Evolutionary conservation across 2,329 filamentous ascomycete genomes (phyloP).

Genomic region (Xylaria digitata): DNA sequence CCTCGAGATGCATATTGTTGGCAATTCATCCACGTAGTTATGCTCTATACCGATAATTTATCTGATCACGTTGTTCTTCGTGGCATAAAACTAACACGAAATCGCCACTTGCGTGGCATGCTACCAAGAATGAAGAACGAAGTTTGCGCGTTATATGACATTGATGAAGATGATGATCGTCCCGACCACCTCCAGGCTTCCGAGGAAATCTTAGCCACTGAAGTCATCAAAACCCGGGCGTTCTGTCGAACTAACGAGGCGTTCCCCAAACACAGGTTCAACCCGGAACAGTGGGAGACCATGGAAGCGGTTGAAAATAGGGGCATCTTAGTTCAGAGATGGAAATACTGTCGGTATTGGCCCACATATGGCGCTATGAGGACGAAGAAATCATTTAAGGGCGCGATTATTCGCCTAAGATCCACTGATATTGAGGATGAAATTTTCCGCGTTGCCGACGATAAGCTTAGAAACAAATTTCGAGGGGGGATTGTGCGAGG

Average conservation of each 20-base stretch:
- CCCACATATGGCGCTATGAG: conserved; percentile 33
- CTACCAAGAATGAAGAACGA: conserved; percentile 57
- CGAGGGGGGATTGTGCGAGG: conserved; percentile 54
- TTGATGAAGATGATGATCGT: conserved; percentile 53
- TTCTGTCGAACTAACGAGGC: conserved; percentile 67
- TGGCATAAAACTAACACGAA: conserved; percentile 53
- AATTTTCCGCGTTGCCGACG: conserved; percentile 46
- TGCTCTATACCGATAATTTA: conserved; percentile 25
- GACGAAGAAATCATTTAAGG: conserved; percentile 16
- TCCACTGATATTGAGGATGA: conserved; percentile 43
- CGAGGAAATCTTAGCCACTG: conserved; percentile 55
- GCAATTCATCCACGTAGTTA: conserved; percentile 36
- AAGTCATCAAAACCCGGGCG: conserved; percentile 55
- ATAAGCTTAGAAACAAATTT: conserved; percentile 52
- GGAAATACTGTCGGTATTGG: conserved; percentile 56
- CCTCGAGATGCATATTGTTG: conserved; percentile 8
- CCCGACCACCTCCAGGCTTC: conserved; percentile 52
- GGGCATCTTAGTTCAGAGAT: conserved; percentile 64
- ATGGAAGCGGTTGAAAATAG: conserved; percentile 43
- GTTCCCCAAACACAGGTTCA: conserved; percentile 55
- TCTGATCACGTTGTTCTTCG: conserved; percentile 48
- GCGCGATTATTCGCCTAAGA: conserved; percentile 34
- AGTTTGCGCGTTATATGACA: conserved; percentile 55
- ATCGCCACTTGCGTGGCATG: conserved; percentile 49
- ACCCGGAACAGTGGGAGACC: conserved; percentile 38